Percentiles rank a stretch among this genome's conserved stretches.
Conservation (phyloP, 192 early-diverging fungal species). For the Podila epicladia region DNA sequence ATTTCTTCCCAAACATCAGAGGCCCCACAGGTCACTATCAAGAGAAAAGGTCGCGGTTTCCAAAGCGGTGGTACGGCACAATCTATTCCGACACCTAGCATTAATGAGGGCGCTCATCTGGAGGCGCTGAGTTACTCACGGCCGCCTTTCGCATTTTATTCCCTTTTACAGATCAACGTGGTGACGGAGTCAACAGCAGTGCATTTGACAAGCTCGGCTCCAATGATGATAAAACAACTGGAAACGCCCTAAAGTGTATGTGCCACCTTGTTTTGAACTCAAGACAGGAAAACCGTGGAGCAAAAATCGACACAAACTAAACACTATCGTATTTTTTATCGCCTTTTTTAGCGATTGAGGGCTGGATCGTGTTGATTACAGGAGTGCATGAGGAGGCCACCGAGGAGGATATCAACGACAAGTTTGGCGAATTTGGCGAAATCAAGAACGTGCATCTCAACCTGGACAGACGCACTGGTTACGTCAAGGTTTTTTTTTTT, state of each 20-base stretch:
- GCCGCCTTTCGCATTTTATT: neutral
- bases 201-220: constrained; percentile 37
- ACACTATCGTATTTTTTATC: neutral
- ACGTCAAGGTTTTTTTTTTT: constrained; percentile 83
- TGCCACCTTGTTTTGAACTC: neutral
- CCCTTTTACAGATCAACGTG: constrained; percentile 19
- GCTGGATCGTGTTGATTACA: constrained; percentile 95
- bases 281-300: neutral
- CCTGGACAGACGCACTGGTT: constrained; percentile 94
- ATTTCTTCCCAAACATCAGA: constrained; percentile 15
- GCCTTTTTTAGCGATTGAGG: constrained; percentile 76
- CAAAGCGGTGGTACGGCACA: constrained; percentile 40
- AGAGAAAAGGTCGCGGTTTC: constrained; percentile 58
- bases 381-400: constrained; percentile 95
- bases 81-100: neutral
- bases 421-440: constrained; percentile 90
- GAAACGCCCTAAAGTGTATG: constrained; percentile 47
- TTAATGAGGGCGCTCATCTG: neutral
- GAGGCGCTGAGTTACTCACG: neutral
- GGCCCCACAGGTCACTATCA: constrained; percentile 29
- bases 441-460: constrained; percentile 93
- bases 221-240: constrained; percentile 33
- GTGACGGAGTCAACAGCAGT: constrained; percentile 24
- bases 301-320: neutral
- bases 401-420: constrained; percentile 89